These are phyloP conservation scores for Hypoxylon sp. DNA, from an alignment of 2,329 filamentous ascomycete species.

Conservation along the genomic window DNA sequence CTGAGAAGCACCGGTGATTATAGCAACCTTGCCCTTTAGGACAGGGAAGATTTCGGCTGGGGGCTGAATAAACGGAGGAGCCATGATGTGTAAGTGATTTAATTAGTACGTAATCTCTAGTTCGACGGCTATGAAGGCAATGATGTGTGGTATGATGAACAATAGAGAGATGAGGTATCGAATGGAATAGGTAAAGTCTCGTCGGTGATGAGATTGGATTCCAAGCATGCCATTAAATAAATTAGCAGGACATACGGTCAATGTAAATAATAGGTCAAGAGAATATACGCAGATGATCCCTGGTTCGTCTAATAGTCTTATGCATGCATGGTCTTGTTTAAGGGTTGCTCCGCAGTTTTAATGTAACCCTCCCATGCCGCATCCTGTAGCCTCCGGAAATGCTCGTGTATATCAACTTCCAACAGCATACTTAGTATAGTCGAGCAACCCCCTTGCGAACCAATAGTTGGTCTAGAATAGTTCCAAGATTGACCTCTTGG, in stretches of 20 bases:
- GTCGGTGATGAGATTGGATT: too few relatives aligned
- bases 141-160: too few relatives aligned
- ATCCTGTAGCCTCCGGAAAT: neutral
- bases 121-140: too few relatives aligned
- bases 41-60: conserved; percentile 30
- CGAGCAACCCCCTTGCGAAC: neutral
- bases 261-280: too few relatives aligned
- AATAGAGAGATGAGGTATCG: too few relatives aligned
- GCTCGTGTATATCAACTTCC: neutral
- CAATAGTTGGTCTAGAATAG: neutral
- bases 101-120: too few relatives aligned
- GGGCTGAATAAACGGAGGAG: too few relatives aligned
- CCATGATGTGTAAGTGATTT: too few relatives aligned
- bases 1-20: conserved; percentile 43
- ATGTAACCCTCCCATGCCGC: conserved; percentile 9
- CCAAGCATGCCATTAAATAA: neutral
- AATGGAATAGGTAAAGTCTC: too few relatives aligned
- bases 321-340: conserved; percentile 1
- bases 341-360: neutral
- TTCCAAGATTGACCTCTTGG: neutral
- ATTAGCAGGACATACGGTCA: neutral
- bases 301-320: conserved; percentile 1
- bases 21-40: conserved; percentile 36
- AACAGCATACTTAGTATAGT: neutral
- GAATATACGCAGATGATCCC: too few relatives aligned